phyloP scores from a whole-genome alignment of 768 basidiomycete species.

The Boletus edulis region DNA sequence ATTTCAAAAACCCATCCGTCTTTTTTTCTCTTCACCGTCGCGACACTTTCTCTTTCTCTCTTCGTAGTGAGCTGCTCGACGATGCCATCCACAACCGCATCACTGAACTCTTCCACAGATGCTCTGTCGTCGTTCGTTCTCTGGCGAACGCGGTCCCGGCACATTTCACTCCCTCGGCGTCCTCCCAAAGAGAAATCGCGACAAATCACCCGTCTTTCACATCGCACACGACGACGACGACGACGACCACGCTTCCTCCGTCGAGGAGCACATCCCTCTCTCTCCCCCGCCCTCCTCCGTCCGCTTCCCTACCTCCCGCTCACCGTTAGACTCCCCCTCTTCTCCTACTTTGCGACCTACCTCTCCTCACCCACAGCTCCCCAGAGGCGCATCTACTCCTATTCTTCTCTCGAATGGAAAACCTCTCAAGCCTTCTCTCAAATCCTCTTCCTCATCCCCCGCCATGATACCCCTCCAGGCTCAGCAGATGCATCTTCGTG shows the following conservation, averaged over 20 bases:
- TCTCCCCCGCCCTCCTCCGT: conserved; percentile 22
- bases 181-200: conserved; percentile 41
- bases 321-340: not conserved
- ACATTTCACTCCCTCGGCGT: conserved; percentile 47
- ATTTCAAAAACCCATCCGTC: conserved; percentile 12
- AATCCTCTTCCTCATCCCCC: conserved; percentile 37
- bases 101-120: conserved; percentile 17
- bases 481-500: conserved; percentile 26
- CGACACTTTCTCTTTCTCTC: no score
- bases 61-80: not conserved
- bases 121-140: conserved; percentile 30
- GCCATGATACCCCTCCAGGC: conserved; percentile 6
- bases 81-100: not conserved
- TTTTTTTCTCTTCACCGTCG: not conserved
- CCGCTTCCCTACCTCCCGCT: conserved; percentile 45
- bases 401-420: conserved; percentile 73
- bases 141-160: conserved; percentile 32
- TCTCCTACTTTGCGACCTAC: not conserved
- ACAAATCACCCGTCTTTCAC: conserved; percentile 20
- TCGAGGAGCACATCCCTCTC: conserved; percentile 12
- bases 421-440: conserved; percentile 84
- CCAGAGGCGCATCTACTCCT: conserved; percentile 37
- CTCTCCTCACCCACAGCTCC: conserved; percentile 13
- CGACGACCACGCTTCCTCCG: conserved; percentile 16
- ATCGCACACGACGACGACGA: conserved; percentile 26